Conservation (phyloP, 164 flowering plant genomes). For the Dillenia turbinata region DNA sequence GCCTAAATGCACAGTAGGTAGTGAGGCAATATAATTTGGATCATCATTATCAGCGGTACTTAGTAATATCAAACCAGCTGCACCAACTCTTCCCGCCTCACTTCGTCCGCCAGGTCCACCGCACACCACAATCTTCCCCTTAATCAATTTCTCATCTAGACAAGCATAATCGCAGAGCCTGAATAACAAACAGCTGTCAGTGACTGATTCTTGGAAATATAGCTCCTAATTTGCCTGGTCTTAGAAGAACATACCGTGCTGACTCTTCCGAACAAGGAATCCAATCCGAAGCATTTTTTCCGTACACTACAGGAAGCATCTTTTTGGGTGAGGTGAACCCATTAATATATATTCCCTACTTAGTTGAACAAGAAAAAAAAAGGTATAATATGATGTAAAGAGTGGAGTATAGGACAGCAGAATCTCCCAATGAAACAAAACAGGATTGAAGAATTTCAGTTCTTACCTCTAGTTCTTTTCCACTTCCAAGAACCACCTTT, state of each 20-base stretch:
- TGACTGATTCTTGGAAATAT: neutral
- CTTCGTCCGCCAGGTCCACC: neutral
- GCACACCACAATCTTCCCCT: constrained; percentile 31
- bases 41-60: neutral
- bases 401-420: neutral
- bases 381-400: neutral
- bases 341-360: constrained; percentile 25
- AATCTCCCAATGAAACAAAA: too few species aligned
- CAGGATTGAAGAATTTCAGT: neutral
- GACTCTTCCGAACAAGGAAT: neutral
- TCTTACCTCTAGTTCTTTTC: constrained; percentile 16
- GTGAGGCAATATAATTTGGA: neutral
- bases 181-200: neutral
- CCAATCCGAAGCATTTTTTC: constrained; percentile 4
- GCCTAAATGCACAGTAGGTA: constrained; percentile 5
- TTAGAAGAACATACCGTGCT: constrained; percentile 5
- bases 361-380: neutral
- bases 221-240: neutral
- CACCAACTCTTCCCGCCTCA: constrained; percentile 17
- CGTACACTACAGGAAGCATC: constrained; percentile 12
- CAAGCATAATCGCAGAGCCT: neutral
- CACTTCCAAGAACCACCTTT: constrained; percentile 25
- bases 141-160: constrained; percentile 7
- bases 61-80: constrained; percentile 9
- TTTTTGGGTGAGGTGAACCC: constrained; percentile 8